Evolutionary conservation across 306 rosid species (phyloP).

Genomic region (Prinsepia uniflora): DNA sequence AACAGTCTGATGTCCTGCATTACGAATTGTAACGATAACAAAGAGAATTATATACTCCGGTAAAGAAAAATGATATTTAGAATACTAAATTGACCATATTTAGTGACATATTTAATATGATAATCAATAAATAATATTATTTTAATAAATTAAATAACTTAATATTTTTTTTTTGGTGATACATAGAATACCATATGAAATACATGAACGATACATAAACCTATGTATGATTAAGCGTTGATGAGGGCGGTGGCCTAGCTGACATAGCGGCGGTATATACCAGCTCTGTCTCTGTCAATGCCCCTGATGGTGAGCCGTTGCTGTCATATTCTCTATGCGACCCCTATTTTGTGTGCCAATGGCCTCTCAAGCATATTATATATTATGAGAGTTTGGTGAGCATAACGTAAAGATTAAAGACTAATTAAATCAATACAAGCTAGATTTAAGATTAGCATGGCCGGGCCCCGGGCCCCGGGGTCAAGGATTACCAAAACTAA

Average conservation of each 20-base stretch:
- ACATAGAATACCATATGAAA: too few species aligned
- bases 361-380: background rate
- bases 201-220: too few species aligned
- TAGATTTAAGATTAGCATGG: background rate
- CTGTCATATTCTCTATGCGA: background rate
- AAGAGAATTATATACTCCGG: too few species aligned
- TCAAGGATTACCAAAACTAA: slow-evolving; percentile 8
- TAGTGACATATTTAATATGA: too few species aligned
- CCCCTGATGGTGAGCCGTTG: background rate
- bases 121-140: too few species aligned
- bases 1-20: too few species aligned
- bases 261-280: background rate
- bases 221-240: background rate
- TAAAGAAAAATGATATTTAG: too few species aligned
- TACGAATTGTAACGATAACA: too few species aligned
- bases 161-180: too few species aligned
- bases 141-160: too few species aligned
- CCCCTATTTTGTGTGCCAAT: background rate
- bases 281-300: background rate
- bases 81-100: too few species aligned
- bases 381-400: background rate
- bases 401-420: background rate
- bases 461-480: too few species aligned
- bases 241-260: background rate
- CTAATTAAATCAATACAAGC: background rate